phyloP scores from a whole-genome alignment of 768 basidiomycete species.

The Tubosaeta sp. region DNA sequence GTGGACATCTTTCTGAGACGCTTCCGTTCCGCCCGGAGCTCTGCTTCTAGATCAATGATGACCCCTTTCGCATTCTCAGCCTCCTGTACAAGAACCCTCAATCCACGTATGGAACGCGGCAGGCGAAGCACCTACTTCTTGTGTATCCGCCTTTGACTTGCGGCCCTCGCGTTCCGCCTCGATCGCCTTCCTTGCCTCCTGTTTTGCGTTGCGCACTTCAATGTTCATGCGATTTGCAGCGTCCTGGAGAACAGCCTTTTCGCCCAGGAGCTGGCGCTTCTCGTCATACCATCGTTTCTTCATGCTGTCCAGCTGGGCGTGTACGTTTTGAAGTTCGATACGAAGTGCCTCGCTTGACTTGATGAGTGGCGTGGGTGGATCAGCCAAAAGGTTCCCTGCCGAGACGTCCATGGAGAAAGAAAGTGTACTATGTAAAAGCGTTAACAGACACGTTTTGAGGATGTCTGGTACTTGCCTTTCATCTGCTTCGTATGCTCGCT shows the following conservation, averaged over 20 bases:
- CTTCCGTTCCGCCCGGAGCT: constrained; percentile 66
- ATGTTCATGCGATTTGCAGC: constrained; percentile 61
- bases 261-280: constrained; percentile 55
- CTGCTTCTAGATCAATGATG: constrained; percentile 65
- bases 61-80: constrained; percentile 61
- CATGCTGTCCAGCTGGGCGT: constrained; percentile 58
- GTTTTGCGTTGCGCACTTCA: constrained; percentile 55
- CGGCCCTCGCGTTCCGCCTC: constrained; percentile 52
- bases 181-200: constrained; percentile 49
- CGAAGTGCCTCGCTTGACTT: constrained; percentile 63
- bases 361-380: constrained; percentile 67
- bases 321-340: constrained; percentile 56
- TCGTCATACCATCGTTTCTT: constrained; percentile 71
- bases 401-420: constrained; percentile 44
- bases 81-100: constrained; percentile 43
- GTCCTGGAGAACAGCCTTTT: constrained; percentile 71
- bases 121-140: constrained; percentile 42
- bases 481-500: constrained; percentile 42
- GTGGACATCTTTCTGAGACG: constrained; percentile 57
- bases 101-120: not conserved
- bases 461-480: constrained; percentile 48
- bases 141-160: constrained; percentile 44
- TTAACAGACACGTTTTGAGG: constrained; percentile 5
- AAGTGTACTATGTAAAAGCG: constrained; percentile 37
- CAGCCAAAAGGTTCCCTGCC: constrained; percentile 41